Evolutionary conservation across 1,284 basidiomycete genomes (phyloP).

Genomic region (Mycena sp.): DNA sequence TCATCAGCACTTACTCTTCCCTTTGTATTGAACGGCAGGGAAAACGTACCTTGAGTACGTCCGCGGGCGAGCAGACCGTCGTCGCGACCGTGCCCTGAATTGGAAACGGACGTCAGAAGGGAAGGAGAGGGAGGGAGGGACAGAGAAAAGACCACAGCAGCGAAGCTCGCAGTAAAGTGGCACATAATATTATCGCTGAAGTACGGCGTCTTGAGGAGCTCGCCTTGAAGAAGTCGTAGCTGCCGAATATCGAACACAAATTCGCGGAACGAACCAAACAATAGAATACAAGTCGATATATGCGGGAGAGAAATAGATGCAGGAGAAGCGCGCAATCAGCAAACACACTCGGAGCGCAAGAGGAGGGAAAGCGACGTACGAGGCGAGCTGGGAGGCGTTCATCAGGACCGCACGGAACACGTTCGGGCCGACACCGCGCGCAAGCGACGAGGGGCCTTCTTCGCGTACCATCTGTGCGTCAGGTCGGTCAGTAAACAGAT

Average conservation of each 20-base stretch:
- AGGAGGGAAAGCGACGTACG: slow-evolving; percentile 61
- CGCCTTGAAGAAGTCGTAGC: slow-evolving; percentile 93
- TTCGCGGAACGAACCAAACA: too few relatives aligned
- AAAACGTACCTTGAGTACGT: slow-evolving; percentile 81
- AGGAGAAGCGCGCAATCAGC: background rate
- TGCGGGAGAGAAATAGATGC: too few relatives aligned
- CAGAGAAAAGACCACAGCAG: slow-evolving; percentile 71
- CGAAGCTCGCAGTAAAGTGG: slow-evolving; percentile 88
- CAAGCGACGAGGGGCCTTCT: slow-evolving; percentile 81
- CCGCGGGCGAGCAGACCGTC: slow-evolving; percentile 93
- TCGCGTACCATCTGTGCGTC: slow-evolving; percentile 81
- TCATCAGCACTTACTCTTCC: background rate
- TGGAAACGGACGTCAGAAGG: too few relatives aligned
- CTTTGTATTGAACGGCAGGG: slow-evolving; percentile 19
- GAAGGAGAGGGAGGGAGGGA: background rate
- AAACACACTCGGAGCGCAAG: background rate
- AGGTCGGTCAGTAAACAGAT: background rate
- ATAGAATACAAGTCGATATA: too few relatives aligned
- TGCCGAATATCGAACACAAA: too few relatives aligned
- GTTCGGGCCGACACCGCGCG: slow-evolving; percentile 87
- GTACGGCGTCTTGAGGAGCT: slow-evolving; percentile 73
- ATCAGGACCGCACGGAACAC: slow-evolving; percentile 88
- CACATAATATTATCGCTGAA: slow-evolving; percentile 84
- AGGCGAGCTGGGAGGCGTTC: slow-evolving; percentile 93
- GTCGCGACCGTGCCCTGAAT: slow-evolving; percentile 93